Percentiles rank a stretch among this genome's conserved stretches.
These are phyloP conservation scores for Boletus reticuloceps DNA, from an alignment of 768 basidiomycete species.

Conservation along the genomic window DNA sequence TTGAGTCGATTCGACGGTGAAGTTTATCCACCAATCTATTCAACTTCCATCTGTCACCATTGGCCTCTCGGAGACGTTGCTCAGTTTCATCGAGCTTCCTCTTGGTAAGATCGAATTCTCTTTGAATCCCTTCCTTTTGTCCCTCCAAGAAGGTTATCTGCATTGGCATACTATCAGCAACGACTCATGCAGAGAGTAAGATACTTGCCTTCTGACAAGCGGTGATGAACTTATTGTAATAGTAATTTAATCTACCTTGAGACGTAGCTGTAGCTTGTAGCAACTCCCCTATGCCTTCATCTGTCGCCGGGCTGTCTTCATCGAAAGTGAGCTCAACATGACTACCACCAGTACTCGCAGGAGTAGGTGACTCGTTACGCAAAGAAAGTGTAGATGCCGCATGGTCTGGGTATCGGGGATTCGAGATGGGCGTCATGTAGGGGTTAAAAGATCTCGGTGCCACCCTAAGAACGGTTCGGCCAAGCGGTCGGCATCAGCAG, in stretches of 20 bases:
- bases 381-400: background rate
- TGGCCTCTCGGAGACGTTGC: conserved; percentile 13
- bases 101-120: conserved; percentile 9
- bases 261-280: conserved; percentile 16
- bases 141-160: conserved; percentile 17
- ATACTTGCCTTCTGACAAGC: conserved; percentile 12
- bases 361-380: conserved; percentile 5
- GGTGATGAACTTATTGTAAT: conserved; percentile 8
- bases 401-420: conserved; percentile 13
- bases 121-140: conserved; percentile 16
- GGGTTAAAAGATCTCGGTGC: conserved; percentile 20
- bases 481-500: background rate
- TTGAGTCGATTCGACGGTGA: conserved; percentile 1
- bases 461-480: background rate
- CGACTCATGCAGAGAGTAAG: background rate
- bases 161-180: background rate
- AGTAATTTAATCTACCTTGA: conserved; percentile 12
- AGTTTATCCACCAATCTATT: conserved; percentile 12
- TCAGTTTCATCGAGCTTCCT: conserved; percentile 20
- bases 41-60: conserved; percentile 12
- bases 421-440: conserved; percentile 27
- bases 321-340: background rate
- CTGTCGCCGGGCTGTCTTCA: background rate
- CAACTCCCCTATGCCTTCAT: conserved; percentile 4
- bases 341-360: background rate